Evolutionary conservation across 164 flowering plant species (phyloP), one percentile per base, ranked within the genome.

Genomic region (Hamamelis virginiana): DNA sequence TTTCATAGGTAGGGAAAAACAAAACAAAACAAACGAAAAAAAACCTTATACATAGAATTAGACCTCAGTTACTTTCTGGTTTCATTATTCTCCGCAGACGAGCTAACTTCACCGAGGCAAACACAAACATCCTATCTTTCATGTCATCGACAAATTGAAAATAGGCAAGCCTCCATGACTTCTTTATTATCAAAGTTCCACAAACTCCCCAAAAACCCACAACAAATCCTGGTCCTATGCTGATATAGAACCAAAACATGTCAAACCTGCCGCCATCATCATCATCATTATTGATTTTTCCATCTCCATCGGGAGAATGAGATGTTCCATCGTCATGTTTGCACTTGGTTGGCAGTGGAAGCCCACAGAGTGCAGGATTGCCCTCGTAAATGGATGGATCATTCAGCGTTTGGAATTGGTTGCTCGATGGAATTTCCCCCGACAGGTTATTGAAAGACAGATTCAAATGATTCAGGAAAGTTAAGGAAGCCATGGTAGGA

Each of bases 391-490:
- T 50, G 16, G 53, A 50, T 50, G 53, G 53, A 12, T 18, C 53
- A 12, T 50, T n/a, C 4, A 50, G 53, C 1, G 61, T 33, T 27
- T 25, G 26, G 26, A 60, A 18, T n/a, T 60, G 64, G 26, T 4
- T 27, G 64, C 64, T 60, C 21, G 64, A 27, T 60, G 64, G 64
- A 26, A 60, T 60, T 38, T 13, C 22, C 44, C 64, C 64, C 1
- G 64, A 60, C 43, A 60, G 9, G 14, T 33, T 60, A 38, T 60
- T 60, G 13, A 27, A 38, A 0, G 64, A 60, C 44, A 60, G 9
- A 44, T 60, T 25, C 43, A 60, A 38, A 28, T 27, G 23, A 60
- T 16, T 60, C 13, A 60, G 21, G 21, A 27, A 27, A 10, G 18
- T 60, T 18, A 60, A 4, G 19, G 43, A 38, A 14, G 64, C 9